Evolutionary conservation across 2,329 filamentous ascomycete species (phyloP), one percentile per base, ranked within the genome.

Genomic region (Aspergillus fructus): DNA sequence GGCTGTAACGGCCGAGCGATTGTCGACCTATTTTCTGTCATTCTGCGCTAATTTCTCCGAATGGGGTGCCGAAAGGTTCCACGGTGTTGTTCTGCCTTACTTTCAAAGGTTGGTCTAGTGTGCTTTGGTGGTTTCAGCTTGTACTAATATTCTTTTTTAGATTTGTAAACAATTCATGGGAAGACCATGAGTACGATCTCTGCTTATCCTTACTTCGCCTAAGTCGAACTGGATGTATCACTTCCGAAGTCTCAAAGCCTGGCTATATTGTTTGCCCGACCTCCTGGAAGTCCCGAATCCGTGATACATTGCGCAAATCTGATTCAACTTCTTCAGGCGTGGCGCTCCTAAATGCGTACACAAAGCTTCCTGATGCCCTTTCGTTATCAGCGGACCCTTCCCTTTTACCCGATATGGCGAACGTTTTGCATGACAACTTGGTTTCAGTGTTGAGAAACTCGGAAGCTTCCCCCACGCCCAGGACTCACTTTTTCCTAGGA

Each of bases 11-110:
- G 83, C 83, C 51, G 85, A 89, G 45, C 81, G 82, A 1, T 82
- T 93, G 66, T 84, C 88, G 67, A 76, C 76, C 51, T 88, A 87
- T 78, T 97, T 96, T 71, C 82, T 97, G 43, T 83, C 87, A 0
- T 96, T 97, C 73, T 97, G 91, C 74, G 88, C 88, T 13, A 87
- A 90, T 52, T 87, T 94, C 64, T 88, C 90, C 0, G 84, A 91
- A 53, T 79, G 96, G 37, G 87, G 92, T 46, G 71, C 82, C 2
- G 84, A 88, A 53, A 84, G 90, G 40, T 99, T 97, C 69, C 84
- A 86, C 53, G 87, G 85, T 62, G 79, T 97, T n/a, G 82, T 96
- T 33, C 80, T 93, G 7, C 88, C 86, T 39, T 87, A 90, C 56
- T 92, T 97, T 64, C 90, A 96, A 72, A 91, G 85, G 84, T 90